Evolutionary conservation across 1,139 yeast genomes (phyloP).

Genomic region (Geotrichum australiense): DNA sequence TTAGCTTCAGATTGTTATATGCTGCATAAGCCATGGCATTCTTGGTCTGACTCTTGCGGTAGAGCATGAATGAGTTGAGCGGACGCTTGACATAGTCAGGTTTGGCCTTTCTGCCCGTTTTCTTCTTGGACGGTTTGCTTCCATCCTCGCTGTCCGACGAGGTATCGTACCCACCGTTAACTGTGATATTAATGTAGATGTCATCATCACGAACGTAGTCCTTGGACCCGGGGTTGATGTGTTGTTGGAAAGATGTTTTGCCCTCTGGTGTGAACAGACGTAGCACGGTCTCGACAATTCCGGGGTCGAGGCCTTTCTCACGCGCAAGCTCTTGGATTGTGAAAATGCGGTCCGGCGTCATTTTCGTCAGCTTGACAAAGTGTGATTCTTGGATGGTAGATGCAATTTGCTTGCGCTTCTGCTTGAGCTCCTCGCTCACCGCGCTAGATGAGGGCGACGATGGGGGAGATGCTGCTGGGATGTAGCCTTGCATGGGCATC

Average conservation of each 20-base stretch:
- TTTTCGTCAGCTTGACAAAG: conserved; percentile 28
- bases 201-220: conserved; percentile 24
- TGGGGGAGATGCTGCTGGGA: conserved; percentile 8
- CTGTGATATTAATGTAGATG: conserved; percentile 27
- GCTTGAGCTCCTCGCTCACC: conserved; percentile 3
- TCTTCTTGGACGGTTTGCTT: conserved; percentile 17
- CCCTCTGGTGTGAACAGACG: conserved; percentile 23
- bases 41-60: conserved; percentile 41
- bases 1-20: conserved; percentile 35
- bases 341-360: conserved; percentile 27
- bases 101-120: conserved; percentile 24
- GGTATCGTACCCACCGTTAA: conserved; percentile 26
- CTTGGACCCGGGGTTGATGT: conserved; percentile 3
- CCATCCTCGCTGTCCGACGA: conserved; percentile 18
- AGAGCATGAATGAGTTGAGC: conserved; percentile 45
- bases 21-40: conserved; percentile 38
- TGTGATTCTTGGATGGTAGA: conserved; percentile 10
- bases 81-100: conserved; percentile 41
- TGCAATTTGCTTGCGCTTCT: conserved; percentile 1
- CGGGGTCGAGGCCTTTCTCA: conserved; percentile 29
- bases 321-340: conserved; percentile 28
- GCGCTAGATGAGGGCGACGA: conserved; percentile 9
- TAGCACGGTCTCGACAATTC: conserved; percentile 31
- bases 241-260: conserved; percentile 14
- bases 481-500: conserved; percentile 4